Conservation (phyloP, 2,329 filamentous ascomycete species). For the Chrysoporthe puriensis region DNA sequence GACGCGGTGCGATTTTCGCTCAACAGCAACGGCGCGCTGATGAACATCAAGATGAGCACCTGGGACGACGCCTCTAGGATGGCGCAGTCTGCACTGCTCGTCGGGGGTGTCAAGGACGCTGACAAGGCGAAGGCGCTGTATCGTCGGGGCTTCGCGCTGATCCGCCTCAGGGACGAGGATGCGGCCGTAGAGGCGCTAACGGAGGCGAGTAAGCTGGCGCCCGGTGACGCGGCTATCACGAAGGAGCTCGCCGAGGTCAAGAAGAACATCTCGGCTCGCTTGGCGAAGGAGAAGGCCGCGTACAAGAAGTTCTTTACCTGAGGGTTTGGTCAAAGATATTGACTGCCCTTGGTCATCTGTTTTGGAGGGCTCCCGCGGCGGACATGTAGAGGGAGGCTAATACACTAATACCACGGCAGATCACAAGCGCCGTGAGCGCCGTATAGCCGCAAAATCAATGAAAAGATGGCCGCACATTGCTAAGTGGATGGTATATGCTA, state of each 20-base stretch:
- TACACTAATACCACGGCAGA: constrained; percentile 25
- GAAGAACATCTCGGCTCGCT: constrained; percentile 71
- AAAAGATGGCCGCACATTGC: background rate
- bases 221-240: constrained; percentile 73
- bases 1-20: constrained; percentile 79
- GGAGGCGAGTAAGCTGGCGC: constrained; percentile 74
- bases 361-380: background rate
- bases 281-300: constrained; percentile 87
- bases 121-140: constrained; percentile 91
- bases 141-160: constrained; percentile 76
- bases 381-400: constrained; percentile 28
- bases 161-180: constrained; percentile 83
- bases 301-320: constrained; percentile 88
- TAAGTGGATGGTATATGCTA: background rate
- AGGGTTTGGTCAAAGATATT: constrained; percentile 29
- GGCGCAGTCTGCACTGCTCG: constrained; percentile 74
- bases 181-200: constrained; percentile 74
- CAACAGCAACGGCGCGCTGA: constrained; percentile 85
- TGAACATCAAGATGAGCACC: constrained; percentile 78
- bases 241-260: constrained; percentile 80
- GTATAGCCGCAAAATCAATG: background rate
- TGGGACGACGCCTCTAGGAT: constrained; percentile 72
- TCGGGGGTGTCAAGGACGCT: constrained; percentile 65
- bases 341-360: background rate
- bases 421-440: background rate